These are phyloP conservation scores for Camellia oleifera DNA, from an alignment of 179 eudicot species.

Conservation along the genomic window DNA sequence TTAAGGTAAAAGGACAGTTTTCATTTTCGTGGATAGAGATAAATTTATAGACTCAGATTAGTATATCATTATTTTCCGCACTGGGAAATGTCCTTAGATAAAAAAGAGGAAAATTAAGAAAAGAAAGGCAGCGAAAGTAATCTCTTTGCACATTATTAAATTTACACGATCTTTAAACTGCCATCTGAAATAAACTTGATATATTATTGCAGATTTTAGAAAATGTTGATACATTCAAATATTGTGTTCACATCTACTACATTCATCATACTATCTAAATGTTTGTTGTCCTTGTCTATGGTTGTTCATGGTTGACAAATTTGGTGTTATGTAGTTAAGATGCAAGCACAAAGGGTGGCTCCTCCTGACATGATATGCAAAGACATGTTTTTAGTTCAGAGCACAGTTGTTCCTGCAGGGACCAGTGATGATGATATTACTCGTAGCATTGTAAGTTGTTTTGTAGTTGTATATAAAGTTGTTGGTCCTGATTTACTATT, in stretches of 20 bases:
- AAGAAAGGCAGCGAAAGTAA: too few species aligned
- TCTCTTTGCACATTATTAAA: too few species aligned
- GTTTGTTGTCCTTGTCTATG: conserved; percentile 6
- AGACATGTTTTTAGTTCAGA: conserved; percentile 86
- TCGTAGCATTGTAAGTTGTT: conserved; percentile 47
- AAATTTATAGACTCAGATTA: too few species aligned
- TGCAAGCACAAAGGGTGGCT: conserved; percentile 61
- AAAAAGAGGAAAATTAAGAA: too few species aligned
- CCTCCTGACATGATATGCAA: conserved; percentile 69
- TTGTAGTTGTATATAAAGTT: neutral
- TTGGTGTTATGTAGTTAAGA: conserved; percentile 54
- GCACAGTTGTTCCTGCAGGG: conserved; percentile 65
- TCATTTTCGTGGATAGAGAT: too few species aligned
- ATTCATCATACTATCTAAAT: neutral
- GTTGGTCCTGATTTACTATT: neutral
- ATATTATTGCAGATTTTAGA: too few species aligned
- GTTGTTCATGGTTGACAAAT: conserved; percentile 5
- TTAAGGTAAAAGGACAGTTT: too few species aligned
- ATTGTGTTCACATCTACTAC: neutral
- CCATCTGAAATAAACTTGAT: too few species aligned
- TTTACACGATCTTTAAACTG: too few species aligned
- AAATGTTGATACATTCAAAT: neutral
- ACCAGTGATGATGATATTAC: conserved; percentile 64
- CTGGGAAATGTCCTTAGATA: too few species aligned
- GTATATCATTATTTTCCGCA: too few species aligned